Conservation (phyloP, 1,284 basidiomycete genomes). For the Erythrobasidium hasegawianum region DNA sequence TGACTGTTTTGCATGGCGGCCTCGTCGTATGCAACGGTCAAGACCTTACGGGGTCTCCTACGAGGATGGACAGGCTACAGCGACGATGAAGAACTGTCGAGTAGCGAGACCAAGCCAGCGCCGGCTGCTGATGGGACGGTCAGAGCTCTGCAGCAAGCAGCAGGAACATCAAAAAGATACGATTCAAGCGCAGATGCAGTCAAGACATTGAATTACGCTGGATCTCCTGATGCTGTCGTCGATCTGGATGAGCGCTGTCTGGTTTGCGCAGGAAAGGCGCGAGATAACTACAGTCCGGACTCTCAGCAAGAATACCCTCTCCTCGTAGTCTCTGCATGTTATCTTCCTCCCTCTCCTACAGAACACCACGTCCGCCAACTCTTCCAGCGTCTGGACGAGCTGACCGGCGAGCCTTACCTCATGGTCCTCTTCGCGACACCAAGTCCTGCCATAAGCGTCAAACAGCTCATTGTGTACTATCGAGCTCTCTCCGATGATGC, state of each 20-base stretch:
- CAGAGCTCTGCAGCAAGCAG: no score
- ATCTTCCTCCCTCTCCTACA: conserved; percentile 5
- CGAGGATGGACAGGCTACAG: no score
- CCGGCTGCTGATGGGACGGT: no score
- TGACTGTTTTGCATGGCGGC: no score
- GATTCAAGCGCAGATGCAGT: no score
- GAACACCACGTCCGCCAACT: conserved; percentile 7
- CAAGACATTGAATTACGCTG: no score
- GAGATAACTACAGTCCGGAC: conserved; percentile 2
- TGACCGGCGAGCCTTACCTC: conserved; percentile 23
- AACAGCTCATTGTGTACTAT: conserved; percentile 19
- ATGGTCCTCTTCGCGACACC: conserved; percentile 30
- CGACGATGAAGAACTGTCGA: no score
- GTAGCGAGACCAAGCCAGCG: no score
- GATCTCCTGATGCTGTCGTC: no score
- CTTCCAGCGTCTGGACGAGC: conserved; percentile 4
- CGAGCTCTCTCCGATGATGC: background rate
- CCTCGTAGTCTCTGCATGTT: conserved; percentile 22
- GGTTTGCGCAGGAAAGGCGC: conserved; percentile 12
- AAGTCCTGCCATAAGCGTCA: conserved; percentile 4
- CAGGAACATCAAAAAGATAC: no score
- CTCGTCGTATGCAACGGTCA: no score
- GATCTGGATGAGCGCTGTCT: conserved; percentile 9
- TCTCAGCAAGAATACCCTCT: background rate
- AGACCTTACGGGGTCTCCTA: no score